Base-by-base conservation (phyloP, 1,284 basidiomycete genomes). In the Tranzscheliella williamsii region DNA sequence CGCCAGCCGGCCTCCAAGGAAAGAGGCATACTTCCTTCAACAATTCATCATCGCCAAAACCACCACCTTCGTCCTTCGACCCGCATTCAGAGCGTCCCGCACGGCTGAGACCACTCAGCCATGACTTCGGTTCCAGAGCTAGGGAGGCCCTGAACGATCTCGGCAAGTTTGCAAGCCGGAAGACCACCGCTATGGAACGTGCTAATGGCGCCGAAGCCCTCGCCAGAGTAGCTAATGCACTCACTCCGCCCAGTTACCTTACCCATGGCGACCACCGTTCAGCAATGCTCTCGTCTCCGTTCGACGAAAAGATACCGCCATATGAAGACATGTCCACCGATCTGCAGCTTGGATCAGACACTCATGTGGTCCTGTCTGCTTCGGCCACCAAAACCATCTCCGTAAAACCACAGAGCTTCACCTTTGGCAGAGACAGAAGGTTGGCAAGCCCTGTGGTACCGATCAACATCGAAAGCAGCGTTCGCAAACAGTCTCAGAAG, bases 141-240 rank as follows among this genome's bases (percentile, higher is more conserved):
- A 29, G 42, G 17, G 63, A 60, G 20, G 63, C 57, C 3, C 32
- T 66, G 36, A 47, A 18, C 38, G 56, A 60, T n/a, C 44, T 60
- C 11, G 52, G 51, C 4, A 46, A 45, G 8, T 33, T 48, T 16
- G 51, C 62, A 18, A 54, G 24, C 15, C 45, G 46, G 13, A 47
- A 42, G 16, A 38, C 42, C 5, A 53, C 43, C 15, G 51, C 50
- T 8, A 38, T 48, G 2, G 54, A 64, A 15, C 41, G 54, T 15
- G 41, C 43, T 9, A 45, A 44, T 18, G 57, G 48, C 15, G 53
- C 61, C 17, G 46, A 64, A 9, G 46, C 50, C 1, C 38, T 64
- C 11, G 51, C 46, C 6, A 40, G 41, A 4, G 42, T 64, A 17
- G 61, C 55, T 21, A 44, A 58, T 9, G 47, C 47, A n/a, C 61